Evolutionary conservation across 179 eudicot genomes (phyloP).

Genomic region (Actinidia arguta): DNA sequence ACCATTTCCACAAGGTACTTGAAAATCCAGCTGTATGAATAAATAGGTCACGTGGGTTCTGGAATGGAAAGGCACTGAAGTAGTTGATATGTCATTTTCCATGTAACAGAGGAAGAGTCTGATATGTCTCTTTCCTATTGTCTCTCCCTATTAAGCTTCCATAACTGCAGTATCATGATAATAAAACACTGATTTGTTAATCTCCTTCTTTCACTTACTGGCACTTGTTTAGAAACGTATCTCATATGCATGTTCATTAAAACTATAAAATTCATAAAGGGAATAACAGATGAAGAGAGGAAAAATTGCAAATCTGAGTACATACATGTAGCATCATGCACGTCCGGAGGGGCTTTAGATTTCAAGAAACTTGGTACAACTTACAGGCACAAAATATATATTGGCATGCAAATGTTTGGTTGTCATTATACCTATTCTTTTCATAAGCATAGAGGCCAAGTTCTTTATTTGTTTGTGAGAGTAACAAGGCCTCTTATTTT

Average conservation of each 20-base stretch:
- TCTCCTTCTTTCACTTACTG: background rate
- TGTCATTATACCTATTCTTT: background rate
- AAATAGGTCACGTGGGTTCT: conserved; percentile 20
- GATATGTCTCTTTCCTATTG: conserved; percentile 17
- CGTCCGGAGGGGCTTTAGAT: too few relatives aligned
- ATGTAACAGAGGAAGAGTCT: conserved; percentile 11
- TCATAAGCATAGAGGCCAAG: background rate
- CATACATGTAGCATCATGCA: too few relatives aligned
- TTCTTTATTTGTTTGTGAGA: background rate
- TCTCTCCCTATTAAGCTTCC: conserved; percentile 18
- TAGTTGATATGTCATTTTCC: conserved; percentile 34
- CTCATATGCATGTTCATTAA: background rate
- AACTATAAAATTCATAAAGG: background rate
- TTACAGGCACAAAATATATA: background rate
- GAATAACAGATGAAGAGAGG: background rate
- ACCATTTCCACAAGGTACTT: background rate
- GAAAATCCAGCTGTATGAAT: conserved; percentile 28
- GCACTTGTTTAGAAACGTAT: background rate
- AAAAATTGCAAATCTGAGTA: background rate
- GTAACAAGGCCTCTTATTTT: background rate
- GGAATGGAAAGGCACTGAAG: conserved; percentile 16
- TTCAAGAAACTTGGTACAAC: too few relatives aligned
- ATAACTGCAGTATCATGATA: conserved; percentile 14
- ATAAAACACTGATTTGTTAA: background rate
- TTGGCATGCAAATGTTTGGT: background rate